A percentile compares a stretch with the other conserved stretches of the same genome.
Evolutionary conservation across 139 green algal genomes (phyloP).

Genomic region (Gonium pectorale): DNA sequence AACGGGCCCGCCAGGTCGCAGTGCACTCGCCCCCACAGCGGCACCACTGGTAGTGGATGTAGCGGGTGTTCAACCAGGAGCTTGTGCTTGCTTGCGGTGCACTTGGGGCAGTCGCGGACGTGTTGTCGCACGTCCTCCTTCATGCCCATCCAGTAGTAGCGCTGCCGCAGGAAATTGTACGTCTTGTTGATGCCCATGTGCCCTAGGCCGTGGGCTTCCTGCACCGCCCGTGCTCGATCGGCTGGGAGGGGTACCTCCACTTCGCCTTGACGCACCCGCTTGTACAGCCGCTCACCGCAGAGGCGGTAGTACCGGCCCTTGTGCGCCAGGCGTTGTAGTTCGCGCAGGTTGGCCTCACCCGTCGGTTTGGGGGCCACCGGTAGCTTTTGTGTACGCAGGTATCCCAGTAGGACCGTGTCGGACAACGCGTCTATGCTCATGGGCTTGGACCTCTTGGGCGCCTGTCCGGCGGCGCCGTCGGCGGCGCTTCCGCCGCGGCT

Average conservation of each 20-base stretch:
- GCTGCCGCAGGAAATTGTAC: background rate
- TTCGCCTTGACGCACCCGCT: background rate
- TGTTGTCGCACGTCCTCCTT: background rate
- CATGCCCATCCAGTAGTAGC: background rate
- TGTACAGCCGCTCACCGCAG: background rate
- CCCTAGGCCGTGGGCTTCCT: background rate
- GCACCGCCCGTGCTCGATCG: background rate
- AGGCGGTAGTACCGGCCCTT: background rate
- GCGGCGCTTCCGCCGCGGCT: background rate
- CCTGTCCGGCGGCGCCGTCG: too few species aligned
- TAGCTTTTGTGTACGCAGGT: background rate
- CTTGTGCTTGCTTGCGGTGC: background rate
- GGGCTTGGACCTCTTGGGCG: background rate
- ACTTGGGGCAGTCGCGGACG: background rate
- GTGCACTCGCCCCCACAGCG: background rate
- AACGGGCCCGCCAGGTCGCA: slow-evolving; percentile 3
- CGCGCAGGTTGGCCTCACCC: background rate
- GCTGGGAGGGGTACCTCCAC: too few species aligned
- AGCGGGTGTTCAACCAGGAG: background rate
- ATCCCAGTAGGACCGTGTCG: background rate
- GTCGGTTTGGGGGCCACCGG: background rate
- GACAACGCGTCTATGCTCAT: background rate
- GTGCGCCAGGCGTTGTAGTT: background rate
- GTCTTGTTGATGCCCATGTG: slow-evolving; percentile 3
- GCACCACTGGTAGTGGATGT: background rate